These are phyloP conservation scores for Helotiales sp. DNA, from an alignment of 2,329 filamentous ascomycete species.

Conservation along the genomic window DNA sequence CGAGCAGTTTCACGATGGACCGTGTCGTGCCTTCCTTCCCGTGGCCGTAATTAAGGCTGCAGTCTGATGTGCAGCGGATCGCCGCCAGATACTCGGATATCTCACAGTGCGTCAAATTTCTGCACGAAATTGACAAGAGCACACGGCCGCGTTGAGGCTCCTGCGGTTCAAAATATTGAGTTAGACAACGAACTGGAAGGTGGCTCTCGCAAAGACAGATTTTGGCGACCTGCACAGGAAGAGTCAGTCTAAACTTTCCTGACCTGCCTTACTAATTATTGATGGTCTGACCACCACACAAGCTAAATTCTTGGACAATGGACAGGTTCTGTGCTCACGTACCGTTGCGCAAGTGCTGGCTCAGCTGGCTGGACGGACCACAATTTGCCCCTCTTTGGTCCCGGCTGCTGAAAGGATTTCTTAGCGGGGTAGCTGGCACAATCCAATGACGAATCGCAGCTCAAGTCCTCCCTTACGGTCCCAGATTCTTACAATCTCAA, in stretches of 20 bases:
- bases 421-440: conserved; percentile 16
- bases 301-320: neutral
- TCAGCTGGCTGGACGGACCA: conserved; percentile 6
- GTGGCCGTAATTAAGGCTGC: conserved; percentile 14
- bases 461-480: conserved; percentile 2
- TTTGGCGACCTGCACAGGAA: conserved; percentile 1
- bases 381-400: conserved; percentile 12
- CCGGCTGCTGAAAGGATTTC: conserved; percentile 12
- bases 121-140: neutral
- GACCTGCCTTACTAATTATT: neutral
- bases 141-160: neutral
- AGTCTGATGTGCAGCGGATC: conserved; percentile 1
- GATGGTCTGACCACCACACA: conserved; percentile 20
- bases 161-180: neutral
- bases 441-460: conserved; percentile 7
- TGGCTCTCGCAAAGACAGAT: neutral
- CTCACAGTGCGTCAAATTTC: neutral
- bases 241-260: conserved; percentile 18
- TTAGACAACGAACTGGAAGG: neutral
- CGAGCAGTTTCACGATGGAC: conserved; percentile 18
- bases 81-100: neutral
- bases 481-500: neutral
- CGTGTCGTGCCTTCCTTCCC: conserved; percentile 28
- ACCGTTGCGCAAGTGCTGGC: conserved; percentile 10
- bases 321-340: conserved; percentile 2